Conservation (phyloP, 345 rosid species). For the Citrus hindsii region DNA sequence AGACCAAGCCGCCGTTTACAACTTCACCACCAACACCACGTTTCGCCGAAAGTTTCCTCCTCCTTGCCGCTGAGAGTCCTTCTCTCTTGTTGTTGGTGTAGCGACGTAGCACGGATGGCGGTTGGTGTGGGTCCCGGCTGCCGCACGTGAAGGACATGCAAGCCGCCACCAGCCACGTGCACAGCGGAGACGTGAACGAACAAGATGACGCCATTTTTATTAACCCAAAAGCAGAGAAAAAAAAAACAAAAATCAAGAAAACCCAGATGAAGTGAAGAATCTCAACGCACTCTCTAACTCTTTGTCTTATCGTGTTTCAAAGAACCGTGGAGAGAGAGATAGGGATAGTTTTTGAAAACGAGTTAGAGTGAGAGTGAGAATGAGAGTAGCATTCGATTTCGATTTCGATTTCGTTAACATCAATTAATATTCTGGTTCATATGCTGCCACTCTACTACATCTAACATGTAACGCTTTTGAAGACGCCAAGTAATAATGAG, state of each 20-base stretch:
- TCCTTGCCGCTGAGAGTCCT: constrained; percentile 27
- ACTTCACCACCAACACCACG: constrained; percentile 22
- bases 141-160: constrained; percentile 73
- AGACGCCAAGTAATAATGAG: no score
- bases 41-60: constrained; percentile 38
- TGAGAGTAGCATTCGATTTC: no score
- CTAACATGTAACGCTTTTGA: no score
- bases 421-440: no score
- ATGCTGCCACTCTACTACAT: no score
- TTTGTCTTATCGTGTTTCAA: no score
- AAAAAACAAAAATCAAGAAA: not conserved
- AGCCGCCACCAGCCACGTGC: constrained; percentile 87
- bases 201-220: constrained; percentile 39
- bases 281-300: not conserved
- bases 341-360: not conserved
- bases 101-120: constrained; percentile 22
- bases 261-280: constrained; percentile 5
- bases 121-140: constrained; percentile 24
- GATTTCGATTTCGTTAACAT: no score
- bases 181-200: constrained; percentile 58
- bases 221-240: not conserved
- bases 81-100: constrained; percentile 9
- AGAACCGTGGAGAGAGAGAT: not conserved
- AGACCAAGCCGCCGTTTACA: constrained; percentile 17
- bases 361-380: not conserved